phyloP scores from a whole-genome alignment of 2,329 filamentous ascomycete genomes.

The Penicillium janthinellum region DNA sequence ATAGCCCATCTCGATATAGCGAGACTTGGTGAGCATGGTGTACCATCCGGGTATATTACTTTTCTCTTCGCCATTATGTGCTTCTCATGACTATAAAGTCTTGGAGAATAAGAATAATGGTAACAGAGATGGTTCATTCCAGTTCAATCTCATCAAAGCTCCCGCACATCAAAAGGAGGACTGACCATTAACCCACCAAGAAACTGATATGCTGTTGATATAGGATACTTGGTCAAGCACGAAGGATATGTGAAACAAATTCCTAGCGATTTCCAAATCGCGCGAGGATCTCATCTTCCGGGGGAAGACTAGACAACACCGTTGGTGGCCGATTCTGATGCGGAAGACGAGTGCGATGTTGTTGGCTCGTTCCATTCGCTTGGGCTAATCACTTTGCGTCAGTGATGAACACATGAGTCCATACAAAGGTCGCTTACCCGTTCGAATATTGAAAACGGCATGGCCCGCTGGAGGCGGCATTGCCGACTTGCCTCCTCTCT shows the following conservation, averaged over 20 bases:
- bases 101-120: not conserved
- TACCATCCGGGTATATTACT: no score
- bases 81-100: not conserved
- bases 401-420: not conserved
- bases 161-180: not conserved
- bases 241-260: not conserved
- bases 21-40: no score
- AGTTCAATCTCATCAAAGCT: not conserved
- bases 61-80: no score
- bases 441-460: constrained; percentile 22
- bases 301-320: constrained; percentile 26
- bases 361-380: constrained; percentile 16
- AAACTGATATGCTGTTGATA: not conserved
- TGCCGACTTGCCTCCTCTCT: constrained; percentile 20
- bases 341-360: constrained; percentile 34
- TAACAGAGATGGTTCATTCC: not conserved
- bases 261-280: constrained; percentile 23
- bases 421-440: constrained; percentile 21
- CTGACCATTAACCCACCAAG: not conserved
- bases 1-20: no score
- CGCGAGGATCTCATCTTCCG: constrained; percentile 26
- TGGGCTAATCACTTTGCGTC: constrained; percentile 12
- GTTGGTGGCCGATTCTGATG: constrained; percentile 24
- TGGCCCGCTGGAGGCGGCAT: constrained; percentile 39
- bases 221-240: not conserved